These are phyloP conservation scores for Phytophthora sansomeana DNA, from an alignment of 352 stramenopile species.

Conservation along the genomic window DNA sequence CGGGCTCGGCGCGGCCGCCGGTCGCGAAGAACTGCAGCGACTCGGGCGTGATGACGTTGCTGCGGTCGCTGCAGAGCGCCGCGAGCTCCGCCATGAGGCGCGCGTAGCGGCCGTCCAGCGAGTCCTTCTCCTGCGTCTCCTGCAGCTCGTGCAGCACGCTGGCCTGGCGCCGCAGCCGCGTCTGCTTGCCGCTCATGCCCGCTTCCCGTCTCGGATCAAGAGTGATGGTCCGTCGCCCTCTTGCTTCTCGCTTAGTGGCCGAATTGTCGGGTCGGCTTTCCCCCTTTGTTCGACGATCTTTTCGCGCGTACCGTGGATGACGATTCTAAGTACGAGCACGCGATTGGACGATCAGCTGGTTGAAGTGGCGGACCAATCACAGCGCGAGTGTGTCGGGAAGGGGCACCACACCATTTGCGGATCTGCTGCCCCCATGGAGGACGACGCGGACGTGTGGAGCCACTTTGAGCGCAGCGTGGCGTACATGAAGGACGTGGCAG, in stretches of 20 bases:
- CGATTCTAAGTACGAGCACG: conserved; percentile 15
- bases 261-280: conserved; percentile 20
- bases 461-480: conserved; percentile 63
- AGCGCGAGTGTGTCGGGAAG: background rate
- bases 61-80: conserved; percentile 75
- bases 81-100: conserved; percentile 82
- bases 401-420: too few species aligned
- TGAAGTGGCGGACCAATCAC: conserved; percentile 23
- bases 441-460: conserved; percentile 45
- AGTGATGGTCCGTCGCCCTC: conserved; percentile 38
- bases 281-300: conserved; percentile 35
- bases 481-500: conserved; percentile 59
- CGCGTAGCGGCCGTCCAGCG: conserved; percentile 70
- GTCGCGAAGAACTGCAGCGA: conserved; percentile 77
- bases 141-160: conserved; percentile 85
- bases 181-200: conserved; percentile 40
- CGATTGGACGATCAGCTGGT: conserved; percentile 15
- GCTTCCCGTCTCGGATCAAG: conserved; percentile 21
- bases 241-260: conserved; percentile 6
- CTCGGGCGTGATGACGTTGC: conserved; percentile 77
- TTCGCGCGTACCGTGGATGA: background rate
- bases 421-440: conserved; percentile 2
- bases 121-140: conserved; percentile 81
- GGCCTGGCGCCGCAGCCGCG: conserved; percentile 62
- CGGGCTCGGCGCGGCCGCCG: conserved; percentile 61